Percentiles rank a stretch among this genome's conserved stretches.
phyloP scores from a whole-genome alignment of 768 basidiomycete genomes.

The Tylopilus sp. region DNA sequence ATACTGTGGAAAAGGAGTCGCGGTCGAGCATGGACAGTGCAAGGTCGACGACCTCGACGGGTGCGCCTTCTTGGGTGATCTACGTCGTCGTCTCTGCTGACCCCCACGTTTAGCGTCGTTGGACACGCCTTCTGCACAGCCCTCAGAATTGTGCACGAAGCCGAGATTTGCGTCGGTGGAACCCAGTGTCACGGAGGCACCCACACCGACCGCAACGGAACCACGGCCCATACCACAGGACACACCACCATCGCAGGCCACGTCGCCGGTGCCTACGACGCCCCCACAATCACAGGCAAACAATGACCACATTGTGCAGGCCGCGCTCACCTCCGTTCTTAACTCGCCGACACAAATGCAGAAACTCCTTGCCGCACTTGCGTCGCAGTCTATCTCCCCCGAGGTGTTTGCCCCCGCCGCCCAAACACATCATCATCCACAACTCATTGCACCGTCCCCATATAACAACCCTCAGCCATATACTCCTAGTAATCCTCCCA shows the following conservation, averaged over 20 bases:
- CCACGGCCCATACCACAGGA: conserved; percentile 12
- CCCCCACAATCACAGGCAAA: conserved; percentile 21
- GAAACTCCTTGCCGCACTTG: conserved; percentile 47
- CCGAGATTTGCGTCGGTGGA: conserved; percentile 30
- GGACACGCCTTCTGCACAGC: conserved; percentile 43
- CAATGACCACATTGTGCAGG: conserved; percentile 46
- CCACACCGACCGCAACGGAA: conserved; percentile 14
- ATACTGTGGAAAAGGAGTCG: conserved; percentile 41
- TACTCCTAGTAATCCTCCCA: not conserved
- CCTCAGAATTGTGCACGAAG: conserved; percentile 30
- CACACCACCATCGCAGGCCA: conserved; percentile 12
- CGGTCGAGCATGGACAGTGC: conserved; percentile 28
- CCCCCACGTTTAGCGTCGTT: conserved; percentile 35
- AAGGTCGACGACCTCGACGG: conserved; percentile 14
- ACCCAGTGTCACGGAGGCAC: conserved; percentile 15
- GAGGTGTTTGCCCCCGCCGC: conserved; percentile 20
- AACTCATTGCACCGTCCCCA: conserved; percentile 29
- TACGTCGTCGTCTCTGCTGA: conserved; percentile 3
- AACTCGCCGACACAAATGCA: conserved; percentile 55
- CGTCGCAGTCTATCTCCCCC: conserved; percentile 22
- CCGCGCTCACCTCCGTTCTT: conserved; percentile 48
- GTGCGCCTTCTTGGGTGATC: not conserved
- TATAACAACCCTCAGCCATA: conserved; percentile 20
- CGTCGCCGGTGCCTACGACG: conserved; percentile 9
- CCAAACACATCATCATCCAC: conserved; percentile 21